Conservation (phyloP, 768 basidiomycete genomes). For the Xerocomellus dryophilus region DNA sequence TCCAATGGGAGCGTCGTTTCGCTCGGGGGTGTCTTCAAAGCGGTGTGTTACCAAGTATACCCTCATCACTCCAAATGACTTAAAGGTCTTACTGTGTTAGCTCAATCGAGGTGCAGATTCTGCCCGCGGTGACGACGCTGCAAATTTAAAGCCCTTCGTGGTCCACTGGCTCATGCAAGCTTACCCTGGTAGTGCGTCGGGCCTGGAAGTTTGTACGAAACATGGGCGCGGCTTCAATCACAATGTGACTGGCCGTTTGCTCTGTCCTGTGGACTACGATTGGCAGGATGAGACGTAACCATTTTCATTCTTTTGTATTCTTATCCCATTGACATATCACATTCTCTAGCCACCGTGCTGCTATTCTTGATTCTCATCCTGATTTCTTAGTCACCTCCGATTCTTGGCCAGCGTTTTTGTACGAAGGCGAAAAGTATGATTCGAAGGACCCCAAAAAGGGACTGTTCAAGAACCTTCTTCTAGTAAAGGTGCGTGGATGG, state of each 20-base stretch:
- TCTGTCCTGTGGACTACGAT: conserved; percentile 12
- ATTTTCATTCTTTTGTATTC: too few relatives aligned
- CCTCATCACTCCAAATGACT: not conserved
- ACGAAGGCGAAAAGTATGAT: not conserved
- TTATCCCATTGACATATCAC: too few relatives aligned
- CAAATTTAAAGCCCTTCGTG: not conserved
- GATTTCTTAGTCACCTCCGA: not conserved
- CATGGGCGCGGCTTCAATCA: conserved; percentile 1
- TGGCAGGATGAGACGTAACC: too few relatives aligned
- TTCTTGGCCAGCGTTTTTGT: not conserved
- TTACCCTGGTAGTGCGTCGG: not conserved
- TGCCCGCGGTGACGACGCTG: conserved; percentile 7
- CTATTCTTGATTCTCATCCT: not conserved
- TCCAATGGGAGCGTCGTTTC: not conserved
- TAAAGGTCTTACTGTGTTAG: not conserved
- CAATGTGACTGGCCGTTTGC: conserved; percentile 1
- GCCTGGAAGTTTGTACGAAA: not conserved
- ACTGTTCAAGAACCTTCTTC: not conserved
- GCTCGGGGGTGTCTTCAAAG: not conserved
- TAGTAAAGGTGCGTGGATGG: not conserved
- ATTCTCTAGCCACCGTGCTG: not conserved
- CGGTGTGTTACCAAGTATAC: not conserved
- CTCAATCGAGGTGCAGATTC: conserved; percentile 7
- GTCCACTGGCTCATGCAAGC: not conserved
- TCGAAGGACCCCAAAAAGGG: not conserved